Conservation (phyloP, 129 eudicot genomes). For the Artemisia tridentata region DNA sequence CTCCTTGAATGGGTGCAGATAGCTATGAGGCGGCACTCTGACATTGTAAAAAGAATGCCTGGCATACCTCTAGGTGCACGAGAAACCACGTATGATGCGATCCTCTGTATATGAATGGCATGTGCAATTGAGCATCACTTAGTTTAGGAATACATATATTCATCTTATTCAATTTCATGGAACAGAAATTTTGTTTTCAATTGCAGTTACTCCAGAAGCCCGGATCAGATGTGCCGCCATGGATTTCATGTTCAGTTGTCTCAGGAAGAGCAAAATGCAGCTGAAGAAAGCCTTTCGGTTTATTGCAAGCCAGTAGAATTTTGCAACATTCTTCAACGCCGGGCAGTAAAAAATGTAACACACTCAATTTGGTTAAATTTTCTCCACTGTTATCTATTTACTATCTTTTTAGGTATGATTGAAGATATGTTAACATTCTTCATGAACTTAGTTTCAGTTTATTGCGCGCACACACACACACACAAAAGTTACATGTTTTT, state of each 20-base stretch:
- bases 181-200: constrained; percentile 63
- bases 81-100: constrained; percentile 62
- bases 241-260: constrained; percentile 65
- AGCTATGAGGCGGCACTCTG: constrained; percentile 38
- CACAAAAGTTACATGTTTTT: no score
- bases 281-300: constrained; percentile 82
- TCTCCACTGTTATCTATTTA: neutral
- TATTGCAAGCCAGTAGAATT: constrained; percentile 96
- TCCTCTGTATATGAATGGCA: constrained; percentile 5
- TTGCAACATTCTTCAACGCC: constrained; percentile 91
- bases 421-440: no score
- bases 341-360: constrained; percentile 62
- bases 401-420: no score
- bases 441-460: no score
- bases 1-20: constrained; percentile 15
- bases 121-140: constrained; percentile 10
- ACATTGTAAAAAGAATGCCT: constrained; percentile 69
- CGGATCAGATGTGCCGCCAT: constrained; percentile 71
- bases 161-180: constrained; percentile 46
- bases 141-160: neutral
- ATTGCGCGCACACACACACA: no score
- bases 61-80: constrained; percentile 78
- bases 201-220: constrained; percentile 69
- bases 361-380: constrained; percentile 4
- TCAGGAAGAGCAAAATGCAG: constrained; percentile 73